phyloP scores from a whole-genome alignment of 257 asterid species.

The Ilex asprella region DNA sequence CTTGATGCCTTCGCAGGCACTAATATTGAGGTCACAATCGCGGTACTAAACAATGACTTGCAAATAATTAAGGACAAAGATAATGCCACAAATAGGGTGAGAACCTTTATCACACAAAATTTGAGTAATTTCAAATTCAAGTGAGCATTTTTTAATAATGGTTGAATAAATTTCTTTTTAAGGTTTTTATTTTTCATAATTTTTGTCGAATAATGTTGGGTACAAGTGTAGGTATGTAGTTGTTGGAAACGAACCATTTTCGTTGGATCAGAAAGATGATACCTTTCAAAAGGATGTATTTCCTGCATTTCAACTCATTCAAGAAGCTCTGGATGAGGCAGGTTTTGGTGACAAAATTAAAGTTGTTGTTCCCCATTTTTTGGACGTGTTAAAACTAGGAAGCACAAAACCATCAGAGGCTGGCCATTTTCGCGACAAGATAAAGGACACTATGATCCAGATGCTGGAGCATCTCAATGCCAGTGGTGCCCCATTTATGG shows the following conservation, averaged over 20 bases:
- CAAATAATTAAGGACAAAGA: neutral
- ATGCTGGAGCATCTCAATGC: constrained; percentile 3
- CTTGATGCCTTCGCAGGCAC: constrained; percentile 15
- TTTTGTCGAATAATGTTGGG: too few species aligned
- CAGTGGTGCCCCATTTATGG: constrained; percentile 27
- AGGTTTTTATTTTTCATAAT: too few species aligned
- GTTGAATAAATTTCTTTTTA: too few species aligned
- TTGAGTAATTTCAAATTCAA: neutral
- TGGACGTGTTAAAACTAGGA: constrained; percentile 8
- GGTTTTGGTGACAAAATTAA: neutral
- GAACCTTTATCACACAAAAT: neutral
- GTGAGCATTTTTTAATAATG: neutral
- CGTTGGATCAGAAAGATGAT: too few species aligned
- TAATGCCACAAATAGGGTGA: neutral
- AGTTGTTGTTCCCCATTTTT: constrained; percentile 21
- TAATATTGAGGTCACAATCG: constrained; percentile 6
- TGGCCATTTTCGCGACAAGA: constrained; percentile 23
- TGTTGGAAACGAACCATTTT: neutral
- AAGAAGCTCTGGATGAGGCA: neutral
- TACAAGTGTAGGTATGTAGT: neutral
- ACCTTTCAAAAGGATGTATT: neutral
- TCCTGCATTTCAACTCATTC: neutral
- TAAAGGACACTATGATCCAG: constrained; percentile 20
- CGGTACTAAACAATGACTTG: constrained; percentile 6
- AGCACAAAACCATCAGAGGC: constrained; percentile 29